Evolutionary conservation across 2,329 filamentous ascomycete genomes (phyloP), one percentile per base, ranked within the genome.

Genomic region (Pseudogymnoascus sp.): DNA sequence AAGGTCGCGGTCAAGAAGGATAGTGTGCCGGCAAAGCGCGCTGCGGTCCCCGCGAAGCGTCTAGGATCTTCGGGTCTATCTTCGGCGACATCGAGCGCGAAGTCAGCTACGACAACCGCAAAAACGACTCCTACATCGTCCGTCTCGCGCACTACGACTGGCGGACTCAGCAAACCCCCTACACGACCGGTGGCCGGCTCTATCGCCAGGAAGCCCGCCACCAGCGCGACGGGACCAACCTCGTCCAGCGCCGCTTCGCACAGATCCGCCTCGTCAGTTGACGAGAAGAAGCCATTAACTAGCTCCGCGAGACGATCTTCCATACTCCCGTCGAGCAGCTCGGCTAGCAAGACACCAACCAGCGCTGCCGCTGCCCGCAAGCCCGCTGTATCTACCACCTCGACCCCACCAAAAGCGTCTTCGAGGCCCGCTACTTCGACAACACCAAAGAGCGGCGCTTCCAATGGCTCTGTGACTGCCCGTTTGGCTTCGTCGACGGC

Each of bases 381-480:
- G 48, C 68, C 71, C 40, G 64, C 68, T 18, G 66, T 66, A 15
- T 67, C 69, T 25, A 62, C 65, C 7, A 68, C 65, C 52, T 68
- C 69, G 10, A 64, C 75, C 21, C 72, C 74, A 25, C 72, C 75
- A 37, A 73, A 76, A 15, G 64, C 71, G 55, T 67, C 72, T 39
- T 64, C 71, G 6, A 72, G 74, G 58, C 72, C 79, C 33, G 69
- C 76, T 8, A 68, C 74, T n/a, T 71, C 77, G 8, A 71, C 74
- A n/a, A 69, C 74, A 15, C 66, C 74, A 21, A 69, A 72, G 29
- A 64, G 72, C 27, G 60, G 69, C 15, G 66, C 73, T 2, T 68
- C 70, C 52, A 64, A 73, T 25, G 66, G 74, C 36, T 55, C 60
- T 2, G 68, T 70, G 36, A 69, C 71, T 13, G 73, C 74, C 33